Evolutionary conservation across 495 filamentous ascomycete species (phyloP), one percentile per base, ranked within the genome.

Genomic region (Terfezia claveryi): DNA sequence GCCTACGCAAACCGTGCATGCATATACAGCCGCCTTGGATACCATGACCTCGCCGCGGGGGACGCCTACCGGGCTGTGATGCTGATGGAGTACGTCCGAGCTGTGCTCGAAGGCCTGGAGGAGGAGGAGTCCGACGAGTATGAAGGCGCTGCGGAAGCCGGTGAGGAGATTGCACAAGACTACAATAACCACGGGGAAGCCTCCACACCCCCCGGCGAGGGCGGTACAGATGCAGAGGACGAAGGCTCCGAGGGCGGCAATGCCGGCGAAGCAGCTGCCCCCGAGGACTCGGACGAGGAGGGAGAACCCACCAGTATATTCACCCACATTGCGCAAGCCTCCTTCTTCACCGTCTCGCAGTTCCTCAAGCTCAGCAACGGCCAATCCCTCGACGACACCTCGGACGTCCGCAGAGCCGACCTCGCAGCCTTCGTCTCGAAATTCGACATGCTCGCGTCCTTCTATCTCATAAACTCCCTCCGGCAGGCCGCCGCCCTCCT

Each of bases 11-110:
- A 80, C 56, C 76, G 88, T 27, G 83, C 85, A 27, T 67, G 74
- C 36, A 70, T 80, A 36, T 79, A 94, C 66, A 72, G 80, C 46
- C 66, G 79, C 54, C 75, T 95, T 36, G 83, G 79, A 37, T 95
- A 91, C 67, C 85, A 85, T 2, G 91, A 98, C 66, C 74, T 98
- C 14, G 86, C 85, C 4, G 82, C 83, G 27, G 86, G 85, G 44
- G 91, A 94, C 68, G 84, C 86, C 2, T 96, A 98, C 66, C 80
- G 83, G 49, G 85, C 87, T 2, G 74, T 98, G 2, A 76, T 94
- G 11, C 71, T 98, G 46, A 72, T 80, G 17, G 91, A 98, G 61
- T 86, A 91, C 55, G 74, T 87, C 23, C 64, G 73, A 54, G 81
- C 41, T 9, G 41, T 46, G 41, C 37, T 20, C 11, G 23, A 23